Evolutionary conservation across 345 rosid genomes (phyloP).

Genomic region (Brassica rapa): DNA sequence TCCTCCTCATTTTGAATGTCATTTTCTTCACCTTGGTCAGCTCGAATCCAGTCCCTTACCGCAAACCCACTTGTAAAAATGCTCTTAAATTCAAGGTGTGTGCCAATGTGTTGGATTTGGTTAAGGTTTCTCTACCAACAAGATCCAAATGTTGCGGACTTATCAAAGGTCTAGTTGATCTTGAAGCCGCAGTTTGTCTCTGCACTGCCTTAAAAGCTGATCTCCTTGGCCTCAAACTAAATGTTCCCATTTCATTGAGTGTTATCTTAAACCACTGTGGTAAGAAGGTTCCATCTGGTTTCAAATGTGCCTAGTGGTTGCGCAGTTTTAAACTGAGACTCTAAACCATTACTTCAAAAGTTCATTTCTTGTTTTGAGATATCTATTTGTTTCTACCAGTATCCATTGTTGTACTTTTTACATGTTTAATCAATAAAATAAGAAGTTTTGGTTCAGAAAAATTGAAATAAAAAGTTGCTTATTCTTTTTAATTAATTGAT

Average conservation of each 20-base stretch:
- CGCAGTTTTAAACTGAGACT: background rate
- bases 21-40: slow-evolving; percentile 32
- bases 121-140: slow-evolving; percentile 22
- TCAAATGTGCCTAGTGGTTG: background rate
- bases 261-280: background rate
- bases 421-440: slow-evolving; percentile 1
- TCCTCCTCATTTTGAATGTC: slow-evolving; percentile 17
- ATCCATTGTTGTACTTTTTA: background rate
- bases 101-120: slow-evolving; percentile 27
- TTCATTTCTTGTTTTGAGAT: background rate
- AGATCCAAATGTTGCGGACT: slow-evolving; percentile 14
- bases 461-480: background rate
- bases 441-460: background rate
- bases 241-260: background rate
- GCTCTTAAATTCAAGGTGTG: slow-evolving; percentile 28
- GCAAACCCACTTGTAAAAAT: slow-evolving; percentile 9
- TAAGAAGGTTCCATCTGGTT: slow-evolving; percentile 3
- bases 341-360: background rate
- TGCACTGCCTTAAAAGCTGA: slow-evolving; percentile 16
- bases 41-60: background rate
- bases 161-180: background rate
- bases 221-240: background rate
- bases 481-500: background rate
- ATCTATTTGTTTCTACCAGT: background rate
- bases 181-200: slow-evolving; percentile 8